These are phyloP conservation scores for Saccharomycopsis hybrid DNA, from an alignment of 1,139 yeast genomes.

Conservation along the genomic window DNA sequence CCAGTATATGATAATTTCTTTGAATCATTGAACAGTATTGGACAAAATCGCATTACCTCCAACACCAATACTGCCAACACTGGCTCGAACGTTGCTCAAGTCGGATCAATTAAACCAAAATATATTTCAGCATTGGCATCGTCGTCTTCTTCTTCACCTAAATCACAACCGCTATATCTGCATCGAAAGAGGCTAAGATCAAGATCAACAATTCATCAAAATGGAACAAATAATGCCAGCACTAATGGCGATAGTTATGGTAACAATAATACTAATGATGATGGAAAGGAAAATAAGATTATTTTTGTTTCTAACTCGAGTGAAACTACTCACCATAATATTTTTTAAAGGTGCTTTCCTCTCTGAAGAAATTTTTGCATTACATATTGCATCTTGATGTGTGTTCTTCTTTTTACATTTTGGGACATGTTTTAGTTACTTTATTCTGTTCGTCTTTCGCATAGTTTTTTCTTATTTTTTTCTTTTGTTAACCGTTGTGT, in stretches of 20 bases:
- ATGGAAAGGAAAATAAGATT: slow-evolving; percentile 15
- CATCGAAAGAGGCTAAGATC: slow-evolving; percentile 1
- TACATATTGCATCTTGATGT: too few species aligned
- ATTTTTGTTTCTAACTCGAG: slow-evolving; percentile 19
- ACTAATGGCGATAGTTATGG: not conserved
- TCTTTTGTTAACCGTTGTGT: too few species aligned
- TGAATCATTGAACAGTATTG: slow-evolving; percentile 6
- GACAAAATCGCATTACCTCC: too few species aligned
- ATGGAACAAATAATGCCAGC: not conserved
- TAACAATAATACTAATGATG: not conserved
- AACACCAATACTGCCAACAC: not conserved
- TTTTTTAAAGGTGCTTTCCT: slow-evolving; percentile 5
- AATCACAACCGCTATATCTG: not conserved
- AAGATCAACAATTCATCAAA: not conserved
- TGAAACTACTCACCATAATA: slow-evolving; percentile 15
- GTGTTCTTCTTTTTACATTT: too few species aligned
- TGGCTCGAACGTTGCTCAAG: not conserved
- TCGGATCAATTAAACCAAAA: too few species aligned
- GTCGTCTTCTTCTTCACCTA: too few species aligned
- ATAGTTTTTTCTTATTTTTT: too few species aligned
- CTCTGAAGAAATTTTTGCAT: too few species aligned
- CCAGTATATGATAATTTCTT: slow-evolving; percentile 13
- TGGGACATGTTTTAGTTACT: too few species aligned
- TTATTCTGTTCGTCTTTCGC: too few species aligned
- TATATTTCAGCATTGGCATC: too few species aligned